Evolutionary conservation across 1,284 basidiomycete species (phyloP).

Genomic region (Lentinus polychrous): DNA sequence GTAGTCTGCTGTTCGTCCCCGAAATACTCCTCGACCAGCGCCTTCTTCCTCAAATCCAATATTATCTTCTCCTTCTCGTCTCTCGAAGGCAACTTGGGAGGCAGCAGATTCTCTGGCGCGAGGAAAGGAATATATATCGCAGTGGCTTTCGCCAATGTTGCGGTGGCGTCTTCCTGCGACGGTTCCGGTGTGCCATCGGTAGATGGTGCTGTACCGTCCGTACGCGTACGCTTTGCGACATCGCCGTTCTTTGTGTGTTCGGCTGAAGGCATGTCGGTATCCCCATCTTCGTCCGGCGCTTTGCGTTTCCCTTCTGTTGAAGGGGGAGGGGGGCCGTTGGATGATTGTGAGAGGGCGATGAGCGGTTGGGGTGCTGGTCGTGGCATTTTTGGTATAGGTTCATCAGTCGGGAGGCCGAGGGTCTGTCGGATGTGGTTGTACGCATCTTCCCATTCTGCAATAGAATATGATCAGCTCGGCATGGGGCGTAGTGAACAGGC

Average conservation of each 20-base stretch:
- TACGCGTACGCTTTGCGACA: slow-evolving; percentile 39
- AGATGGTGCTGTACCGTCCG: slow-evolving; percentile 14
- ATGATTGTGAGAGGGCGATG: slow-evolving; percentile 19
- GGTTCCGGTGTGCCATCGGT: not conserved
- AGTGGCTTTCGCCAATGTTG: slow-evolving; percentile 47
- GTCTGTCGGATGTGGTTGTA: slow-evolving; percentile 48
- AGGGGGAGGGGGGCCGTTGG: slow-evolving; percentile 11
- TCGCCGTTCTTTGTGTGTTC: slow-evolving; percentile 23
- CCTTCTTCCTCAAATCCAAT: slow-evolving; percentile 74
- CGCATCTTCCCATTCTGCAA: slow-evolving; percentile 68
- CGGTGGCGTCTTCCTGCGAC: slow-evolving; percentile 28
- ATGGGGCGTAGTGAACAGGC: not conserved
- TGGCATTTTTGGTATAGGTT: slow-evolving; percentile 46
- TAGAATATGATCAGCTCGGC: not conserved
- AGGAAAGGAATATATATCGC: slow-evolving; percentile 76
- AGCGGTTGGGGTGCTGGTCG: slow-evolving; percentile 27
- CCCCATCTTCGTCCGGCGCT: slow-evolving; percentile 37
- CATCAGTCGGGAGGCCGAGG: slow-evolving; percentile 47
- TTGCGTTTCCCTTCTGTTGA: slow-evolving; percentile 41
- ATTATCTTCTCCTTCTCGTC: slow-evolving; percentile 79
- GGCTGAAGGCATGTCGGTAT: slow-evolving; percentile 32
- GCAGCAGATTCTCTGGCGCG: slow-evolving; percentile 60
- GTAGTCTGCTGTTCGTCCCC: slow-evolving; percentile 25
- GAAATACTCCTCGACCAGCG: slow-evolving; percentile 78
- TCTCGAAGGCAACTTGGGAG: slow-evolving; percentile 68